Evolutionary conservation across 1,284 basidiomycete genomes (phyloP).

Genomic region (Leccinum fallax): DNA sequence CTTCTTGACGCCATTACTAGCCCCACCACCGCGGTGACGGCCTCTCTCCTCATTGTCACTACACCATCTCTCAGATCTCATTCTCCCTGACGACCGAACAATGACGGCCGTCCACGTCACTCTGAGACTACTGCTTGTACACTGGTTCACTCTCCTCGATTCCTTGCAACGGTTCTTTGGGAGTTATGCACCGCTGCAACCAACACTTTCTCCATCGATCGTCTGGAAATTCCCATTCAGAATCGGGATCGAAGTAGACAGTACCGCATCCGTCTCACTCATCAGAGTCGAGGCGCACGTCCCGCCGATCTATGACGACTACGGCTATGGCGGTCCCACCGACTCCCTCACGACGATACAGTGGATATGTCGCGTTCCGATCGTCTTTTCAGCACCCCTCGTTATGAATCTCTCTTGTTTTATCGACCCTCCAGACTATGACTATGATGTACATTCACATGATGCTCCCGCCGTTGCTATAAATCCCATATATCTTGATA

Average conservation of each 20-base stretch:
- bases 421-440: conserved; percentile 2
- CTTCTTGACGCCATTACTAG: background rate
- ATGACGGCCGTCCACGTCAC: conserved; percentile 6
- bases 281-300: background rate
- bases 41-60: too few species aligned
- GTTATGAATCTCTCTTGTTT: conserved; percentile 7
- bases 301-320: background rate
- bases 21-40: too few species aligned
- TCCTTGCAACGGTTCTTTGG: conserved; percentile 13
- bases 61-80: background rate
- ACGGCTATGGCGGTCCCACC: background rate
- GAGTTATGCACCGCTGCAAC: conserved; percentile 10
- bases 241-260: conserved; percentile 1
- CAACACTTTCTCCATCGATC: background rate
- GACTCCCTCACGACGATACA: conserved; percentile 4
- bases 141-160: conserved; percentile 21
- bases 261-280: background rate
- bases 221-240: background rate
- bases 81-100: background rate
- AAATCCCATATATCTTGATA: background rate
- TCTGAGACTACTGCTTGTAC: conserved; percentile 12
- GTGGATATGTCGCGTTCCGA: conserved; percentile 10
- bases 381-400: conserved; percentile 1
- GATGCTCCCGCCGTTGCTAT: background rate
- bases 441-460: background rate